Percentiles rank a stretch among this genome's conserved stretches.
Conservation (phyloP, 2,329 filamentous ascomycete genomes). For the Penicillium sp. region DNA sequence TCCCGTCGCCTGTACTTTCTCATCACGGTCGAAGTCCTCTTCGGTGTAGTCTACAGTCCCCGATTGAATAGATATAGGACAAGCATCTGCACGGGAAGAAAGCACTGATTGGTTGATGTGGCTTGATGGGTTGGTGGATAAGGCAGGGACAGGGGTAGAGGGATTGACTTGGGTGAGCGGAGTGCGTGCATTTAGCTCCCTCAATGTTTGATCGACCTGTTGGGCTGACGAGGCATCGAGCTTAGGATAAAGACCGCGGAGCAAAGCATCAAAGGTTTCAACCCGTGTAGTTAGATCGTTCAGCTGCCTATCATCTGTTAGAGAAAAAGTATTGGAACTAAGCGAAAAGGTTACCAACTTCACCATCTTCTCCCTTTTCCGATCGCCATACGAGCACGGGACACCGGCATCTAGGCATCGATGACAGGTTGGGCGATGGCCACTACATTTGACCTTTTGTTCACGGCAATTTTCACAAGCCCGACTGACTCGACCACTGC, state of each 20-base stretch:
- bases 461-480: slow-evolving; percentile 49
- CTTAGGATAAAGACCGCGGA: slow-evolving; percentile 36
- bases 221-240: slow-evolving; percentile 35
- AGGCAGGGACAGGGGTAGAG: slow-evolving; percentile 10
- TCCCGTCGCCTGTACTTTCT: slow-evolving; percentile 40
- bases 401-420: slow-evolving; percentile 45
- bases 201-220: slow-evolving; percentile 36
- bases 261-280: slow-evolving; percentile 36
- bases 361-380: slow-evolving; percentile 45
- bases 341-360: slow-evolving; percentile 35
- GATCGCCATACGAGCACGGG: slow-evolving; percentile 45
- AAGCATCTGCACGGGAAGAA: slow-evolving; percentile 9
- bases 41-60: slow-evolving; percentile 42
- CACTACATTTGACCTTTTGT: slow-evolving; percentile 49
- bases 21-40: slow-evolving; percentile 46
- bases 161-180: neutral
- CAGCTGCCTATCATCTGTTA: slow-evolving; percentile 35
- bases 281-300: slow-evolving; percentile 40
- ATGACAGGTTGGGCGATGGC: slow-evolving; percentile 45
- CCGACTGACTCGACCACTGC: slow-evolving; percentile 36
- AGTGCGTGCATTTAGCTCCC: slow-evolving; percentile 32
- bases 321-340: slow-evolving; percentile 4
- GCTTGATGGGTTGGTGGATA: neutral
- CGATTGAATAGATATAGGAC: slow-evolving; percentile 31
- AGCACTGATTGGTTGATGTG: neutral